These are phyloP conservation scores for Polyrhizophydium stewartii DNA, from an alignment of 371 early-diverging fungal species.

Conservation along the genomic window DNA sequence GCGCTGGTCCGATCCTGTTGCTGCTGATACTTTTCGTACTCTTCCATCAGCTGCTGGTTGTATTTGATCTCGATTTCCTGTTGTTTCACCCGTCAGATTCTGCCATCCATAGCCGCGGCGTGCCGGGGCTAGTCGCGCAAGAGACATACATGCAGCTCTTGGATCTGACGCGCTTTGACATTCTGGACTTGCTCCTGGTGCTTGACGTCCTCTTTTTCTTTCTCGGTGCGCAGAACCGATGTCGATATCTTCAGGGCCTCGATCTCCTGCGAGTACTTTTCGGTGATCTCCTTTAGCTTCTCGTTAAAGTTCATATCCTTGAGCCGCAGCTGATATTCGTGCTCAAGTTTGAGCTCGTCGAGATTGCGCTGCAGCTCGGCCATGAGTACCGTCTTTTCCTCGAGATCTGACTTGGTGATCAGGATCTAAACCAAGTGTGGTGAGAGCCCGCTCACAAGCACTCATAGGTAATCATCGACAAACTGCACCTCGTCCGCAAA, in stretches of 20 bases:
- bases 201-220: constrained; percentile 52
- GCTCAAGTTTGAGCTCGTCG: constrained; percentile 51
- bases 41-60: constrained; percentile 44
- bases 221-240: constrained; percentile 41
- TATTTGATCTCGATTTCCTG: constrained; percentile 43
- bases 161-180: constrained; percentile 22
- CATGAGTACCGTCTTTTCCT: constrained; percentile 43
- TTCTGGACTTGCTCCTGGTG: constrained; percentile 41
- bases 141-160: constrained; percentile 40
- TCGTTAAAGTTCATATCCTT: constrained; percentile 57
- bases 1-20: constrained; percentile 24
- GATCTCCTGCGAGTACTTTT: constrained; percentile 48
- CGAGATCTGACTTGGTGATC: constrained; percentile 49
- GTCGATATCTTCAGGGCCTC: constrained; percentile 46
- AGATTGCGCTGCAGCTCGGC: constrained; percentile 39
- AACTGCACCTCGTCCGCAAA: constrained; percentile 46
- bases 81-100: neutral
- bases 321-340: constrained; percentile 55
- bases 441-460: neutral
- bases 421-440: constrained; percentile 35
- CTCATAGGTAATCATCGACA: neutral
- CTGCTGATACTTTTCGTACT: constrained; percentile 51
- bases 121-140: no score
- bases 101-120: neutral
- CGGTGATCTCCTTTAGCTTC: constrained; percentile 49